phyloP scores from a whole-genome alignment of 78 protist species.

The Dictyostelium capitatum region DNA sequence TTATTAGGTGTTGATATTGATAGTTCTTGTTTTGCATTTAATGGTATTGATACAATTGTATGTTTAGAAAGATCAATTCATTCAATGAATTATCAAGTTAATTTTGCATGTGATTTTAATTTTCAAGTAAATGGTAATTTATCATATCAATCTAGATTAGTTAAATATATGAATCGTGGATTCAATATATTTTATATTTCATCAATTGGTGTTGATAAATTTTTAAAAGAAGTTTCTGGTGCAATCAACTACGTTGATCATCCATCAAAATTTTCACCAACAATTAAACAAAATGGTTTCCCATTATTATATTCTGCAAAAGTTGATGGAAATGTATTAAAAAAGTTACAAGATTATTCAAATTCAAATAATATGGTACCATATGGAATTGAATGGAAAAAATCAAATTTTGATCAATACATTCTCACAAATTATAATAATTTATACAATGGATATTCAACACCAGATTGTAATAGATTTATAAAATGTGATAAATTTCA shows the following conservation, averaged over 20 bases:
- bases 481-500: not conserved
- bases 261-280: not conserved
- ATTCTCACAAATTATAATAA: not conserved
- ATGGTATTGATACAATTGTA: conserved; percentile 25
- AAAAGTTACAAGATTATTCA: not conserved
- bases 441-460: not conserved
- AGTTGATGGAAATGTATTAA: not conserved
- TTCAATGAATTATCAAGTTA: conserved; percentile 17
- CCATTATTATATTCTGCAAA: not conserved
- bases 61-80: conserved; percentile 16
- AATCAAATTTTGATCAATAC: not conserved
- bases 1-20: conserved; percentile 53
- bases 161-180: conserved; percentile 48
- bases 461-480: not conserved
- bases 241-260: not conserved
- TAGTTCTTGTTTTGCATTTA: conserved; percentile 38
- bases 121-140: not conserved
- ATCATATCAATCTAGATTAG: not conserved
- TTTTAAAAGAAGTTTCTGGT: not conserved
- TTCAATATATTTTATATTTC: not conserved
- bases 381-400: not conserved
- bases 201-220: not conserved
- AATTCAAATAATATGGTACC: not conserved
- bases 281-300: not conserved
- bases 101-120: conserved; percentile 11